Evolutionary conservation across 2,329 filamentous ascomycete species (phyloP), one percentile per base, ranked within the genome.

Genomic region (Septoria petroselini): DNA sequence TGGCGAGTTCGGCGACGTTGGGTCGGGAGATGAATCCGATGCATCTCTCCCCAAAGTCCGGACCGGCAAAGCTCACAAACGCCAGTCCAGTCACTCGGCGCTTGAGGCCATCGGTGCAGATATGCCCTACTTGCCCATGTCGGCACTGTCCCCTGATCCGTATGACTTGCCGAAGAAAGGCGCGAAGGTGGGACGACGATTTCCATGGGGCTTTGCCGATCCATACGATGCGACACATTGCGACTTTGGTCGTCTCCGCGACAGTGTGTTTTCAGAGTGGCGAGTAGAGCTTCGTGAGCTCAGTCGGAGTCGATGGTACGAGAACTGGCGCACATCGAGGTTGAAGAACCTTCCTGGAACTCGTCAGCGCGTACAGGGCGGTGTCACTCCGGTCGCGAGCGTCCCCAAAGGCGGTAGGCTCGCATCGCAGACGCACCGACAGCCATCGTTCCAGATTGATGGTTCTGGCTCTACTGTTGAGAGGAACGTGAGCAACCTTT

Each of bases 161-260:
- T 95, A 97, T 71, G 88, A 94, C 62, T 56, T 66, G 9, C 65
- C 65, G 25, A 52, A 45, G 48, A 53, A 56, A 21, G 84, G 85
- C 7, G 81, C 79, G 25, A 76, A 87, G 12, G 73, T 95, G 53
- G 93, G 93, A 38, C 86, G 93, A 53, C 84, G 85, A 58, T 98
- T 97, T 68, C 88, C 93, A 0, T 98, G 93, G 93, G 93, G 93
- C 5, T 94, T 96, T 61, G 93, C 93, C 3, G 89, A 97, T 65
- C 93, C 93, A 0, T 91, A 93, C 74, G 85, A 97, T 63, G 78
- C 84, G 23, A 82, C 87, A 61, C 93, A 98, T 72, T 98, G 93
- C 72, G 93, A 98, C 71, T 98, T 96, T 69, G 76, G 86, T 48
- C 85, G 85, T 55, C 79, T 98, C 59, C 93, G 93, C 72, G 91